phyloP scores from a whole-genome alignment of 768 basidiomycete species.

The Collybiopsis luxurians region DNA sequence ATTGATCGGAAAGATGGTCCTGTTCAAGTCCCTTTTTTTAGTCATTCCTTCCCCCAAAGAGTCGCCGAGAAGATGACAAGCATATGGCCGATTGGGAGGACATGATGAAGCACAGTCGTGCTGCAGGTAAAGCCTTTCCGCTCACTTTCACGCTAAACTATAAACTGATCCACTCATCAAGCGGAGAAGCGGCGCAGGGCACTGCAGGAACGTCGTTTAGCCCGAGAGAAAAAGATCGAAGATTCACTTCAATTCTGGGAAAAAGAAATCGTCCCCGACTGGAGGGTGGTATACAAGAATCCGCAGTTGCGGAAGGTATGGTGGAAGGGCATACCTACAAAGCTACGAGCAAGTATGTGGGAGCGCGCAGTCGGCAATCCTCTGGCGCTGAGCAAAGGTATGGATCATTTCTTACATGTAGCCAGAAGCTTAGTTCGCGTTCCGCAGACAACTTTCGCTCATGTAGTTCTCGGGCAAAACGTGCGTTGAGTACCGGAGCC shows the following conservation, averaged over 20 bases:
- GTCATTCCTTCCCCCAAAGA: slow-evolving; percentile 80
- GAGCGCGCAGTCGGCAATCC: slow-evolving; percentile 82
- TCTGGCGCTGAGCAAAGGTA: slow-evolving; percentile 80
- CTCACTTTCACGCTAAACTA: not conserved
- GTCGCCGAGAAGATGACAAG: slow-evolving; percentile 70
- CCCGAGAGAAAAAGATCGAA: slow-evolving; percentile 67
- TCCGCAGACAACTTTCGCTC: slow-evolving; percentile 65
- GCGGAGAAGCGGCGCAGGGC: slow-evolving; percentile 72
- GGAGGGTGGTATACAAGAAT: slow-evolving; percentile 70
- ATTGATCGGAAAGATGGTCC: too few species aligned
- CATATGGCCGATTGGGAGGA: slow-evolving; percentile 84
- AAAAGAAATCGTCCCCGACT: slow-evolving; percentile 76
- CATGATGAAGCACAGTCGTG: slow-evolving; percentile 84
- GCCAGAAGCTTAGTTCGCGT: not conserved
- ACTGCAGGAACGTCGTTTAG: slow-evolving; percentile 57
- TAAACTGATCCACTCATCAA: slow-evolving; percentile 21
- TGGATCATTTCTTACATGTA: slow-evolving; percentile 16
- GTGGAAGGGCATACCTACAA: slow-evolving; percentile 88
- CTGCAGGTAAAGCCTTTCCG: slow-evolving; percentile 51
- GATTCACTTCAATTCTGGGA: slow-evolving; percentile 76
- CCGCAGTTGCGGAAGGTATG: slow-evolving; percentile 67
- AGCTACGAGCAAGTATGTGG: slow-evolving; percentile 80
- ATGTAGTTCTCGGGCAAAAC: slow-evolving; percentile 71
- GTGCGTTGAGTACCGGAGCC: slow-evolving; percentile 58
- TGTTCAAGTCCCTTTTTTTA: too few species aligned